Evolutionary conservation across 192 early-diverging fungal genomes (phyloP).

Genomic region (Coemansia sp.): DNA sequence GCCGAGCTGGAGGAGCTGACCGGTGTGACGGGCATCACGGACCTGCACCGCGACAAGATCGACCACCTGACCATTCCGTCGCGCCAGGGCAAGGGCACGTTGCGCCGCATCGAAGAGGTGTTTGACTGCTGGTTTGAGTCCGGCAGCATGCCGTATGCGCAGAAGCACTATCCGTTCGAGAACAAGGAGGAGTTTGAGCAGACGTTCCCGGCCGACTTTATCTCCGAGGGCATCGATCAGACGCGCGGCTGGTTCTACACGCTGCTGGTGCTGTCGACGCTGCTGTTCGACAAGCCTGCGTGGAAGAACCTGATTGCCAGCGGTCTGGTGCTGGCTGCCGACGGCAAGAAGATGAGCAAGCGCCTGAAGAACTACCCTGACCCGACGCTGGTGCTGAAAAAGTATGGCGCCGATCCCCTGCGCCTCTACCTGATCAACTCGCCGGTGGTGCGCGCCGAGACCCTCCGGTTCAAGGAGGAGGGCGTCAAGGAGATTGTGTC

Average conservation of each 20-base stretch:
- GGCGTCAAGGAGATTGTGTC: constrained; percentile 94
- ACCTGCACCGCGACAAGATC: constrained; percentile 95
- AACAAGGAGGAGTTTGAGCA: constrained; percentile 82
- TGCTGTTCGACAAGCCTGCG: constrained; percentile 91
- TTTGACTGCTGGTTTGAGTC: constrained; percentile 99
- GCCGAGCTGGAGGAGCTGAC: constrained; percentile 84
- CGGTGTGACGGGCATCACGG: constrained; percentile 78
- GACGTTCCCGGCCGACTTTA: constrained; percentile 97
- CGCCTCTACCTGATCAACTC: constrained; percentile 96
- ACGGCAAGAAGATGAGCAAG: constrained; percentile 99
- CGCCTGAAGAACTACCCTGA: constrained; percentile 98
- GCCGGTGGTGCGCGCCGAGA: constrained; percentile 94
- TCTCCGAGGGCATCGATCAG: constrained; percentile 99
- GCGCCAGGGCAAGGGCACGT: constrained; percentile 73
- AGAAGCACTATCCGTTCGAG: constrained; percentile 99
- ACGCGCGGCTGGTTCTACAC: constrained; percentile 99
- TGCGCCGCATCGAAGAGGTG: constrained; percentile 90
- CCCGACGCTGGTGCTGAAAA: constrained; percentile 73
- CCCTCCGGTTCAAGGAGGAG: constrained; percentile 92
- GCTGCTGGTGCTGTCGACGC: constrained; percentile 91
- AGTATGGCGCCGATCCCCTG: constrained; percentile 92
- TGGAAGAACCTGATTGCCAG: constrained; percentile 98
- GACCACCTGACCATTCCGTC: constrained; percentile 97
- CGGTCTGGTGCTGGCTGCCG: constrained; percentile 91
- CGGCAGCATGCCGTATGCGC: constrained; percentile 98